Percentiles rank a stretch among this genome's conserved stretches.
These are phyloP conservation scores for Scedosporium aurantiacum DNA, from an alignment of 2,329 filamentous ascomycete genomes.

Conservation along the genomic window DNA sequence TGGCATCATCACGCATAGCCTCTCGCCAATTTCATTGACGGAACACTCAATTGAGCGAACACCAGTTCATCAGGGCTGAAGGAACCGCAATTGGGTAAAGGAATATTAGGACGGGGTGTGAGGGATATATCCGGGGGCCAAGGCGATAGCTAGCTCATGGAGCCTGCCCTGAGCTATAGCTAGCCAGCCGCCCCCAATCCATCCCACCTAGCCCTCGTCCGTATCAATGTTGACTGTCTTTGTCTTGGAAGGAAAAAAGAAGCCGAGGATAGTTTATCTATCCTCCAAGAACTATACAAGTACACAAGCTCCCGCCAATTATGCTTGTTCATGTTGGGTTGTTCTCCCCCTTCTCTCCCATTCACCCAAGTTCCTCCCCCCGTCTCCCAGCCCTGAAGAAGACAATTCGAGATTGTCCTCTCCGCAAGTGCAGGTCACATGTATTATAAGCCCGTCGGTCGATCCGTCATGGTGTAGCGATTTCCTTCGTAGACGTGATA, in stretches of 20 bases:
- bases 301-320: conserved; percentile 17
- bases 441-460: not conserved
- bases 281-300: conserved; percentile 33
- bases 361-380: not conserved
- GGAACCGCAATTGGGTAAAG: not conserved
- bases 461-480: conserved; percentile 5
- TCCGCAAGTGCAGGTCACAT: not conserved
- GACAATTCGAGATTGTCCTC: not conserved
- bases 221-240: not conserved
- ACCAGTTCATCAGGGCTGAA: not conserved
- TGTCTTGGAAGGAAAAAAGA: conserved; percentile 29
- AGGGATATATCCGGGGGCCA: not conserved
- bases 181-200: not conserved
- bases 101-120: not conserved
- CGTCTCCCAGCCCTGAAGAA: not conserved
- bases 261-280: conserved; percentile 28
- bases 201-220: not conserved
- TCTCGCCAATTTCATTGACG: not conserved
- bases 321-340: not conserved
- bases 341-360: not conserved
- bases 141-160: not conserved
- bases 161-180: not conserved
- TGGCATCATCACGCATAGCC: not conserved
- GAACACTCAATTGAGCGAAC: not conserved
- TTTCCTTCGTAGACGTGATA: conserved; percentile 4